Evolutionary conservation across 1,139 yeast species (phyloP), one percentile per base, ranked within the genome.

Genomic region (Saccharomyces hybrid): DNA sequence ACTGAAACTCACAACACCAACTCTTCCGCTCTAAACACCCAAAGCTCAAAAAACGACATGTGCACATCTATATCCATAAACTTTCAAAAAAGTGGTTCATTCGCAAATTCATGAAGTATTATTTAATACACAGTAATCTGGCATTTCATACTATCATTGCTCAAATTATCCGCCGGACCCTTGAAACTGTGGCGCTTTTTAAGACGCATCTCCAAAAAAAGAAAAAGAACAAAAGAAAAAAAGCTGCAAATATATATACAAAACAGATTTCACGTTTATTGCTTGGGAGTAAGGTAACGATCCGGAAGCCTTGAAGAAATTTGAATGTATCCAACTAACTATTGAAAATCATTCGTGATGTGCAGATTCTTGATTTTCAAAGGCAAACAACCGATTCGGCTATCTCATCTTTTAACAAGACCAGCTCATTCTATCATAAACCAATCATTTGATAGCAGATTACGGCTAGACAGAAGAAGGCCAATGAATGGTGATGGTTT

Each of bases 401-500:
- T 93, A 49, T 88, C 96, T 7, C 95, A 91, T 67, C 76, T 93
- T 42, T 78, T 93, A 54, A 93, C 99, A 2, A 81, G 90, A 57
- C 99, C 99, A 0, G 98, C 97, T 0, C 99, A 93, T 68, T 89
- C 97, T 8, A 93, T 93, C 66, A 93, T 93, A 69, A 93, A 93
- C 70, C 99, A 93, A 69, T 88, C 97, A 2, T 93, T 88, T 65
- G 99, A 93, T 69, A 85, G 95, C 32, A 72, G 99, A 53, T 77
- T 93, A 48, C 78, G 99, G 52, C 77, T 93, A 47, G 99, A 93
- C 66, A 84, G 84, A 76, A 78, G 83, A 55, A 82, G 96, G 55
- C 98, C 99, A 3, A 89, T 93, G 61, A 93, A 93, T 68, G 99
- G 99, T 47, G 99, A 93, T 70, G 99, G 99, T 1, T 93, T 93